These are phyloP conservation scores for Wickerhamomyces canadensis DNA, from an alignment of 805 yeast genomes.

Conservation along the genomic window DNA sequence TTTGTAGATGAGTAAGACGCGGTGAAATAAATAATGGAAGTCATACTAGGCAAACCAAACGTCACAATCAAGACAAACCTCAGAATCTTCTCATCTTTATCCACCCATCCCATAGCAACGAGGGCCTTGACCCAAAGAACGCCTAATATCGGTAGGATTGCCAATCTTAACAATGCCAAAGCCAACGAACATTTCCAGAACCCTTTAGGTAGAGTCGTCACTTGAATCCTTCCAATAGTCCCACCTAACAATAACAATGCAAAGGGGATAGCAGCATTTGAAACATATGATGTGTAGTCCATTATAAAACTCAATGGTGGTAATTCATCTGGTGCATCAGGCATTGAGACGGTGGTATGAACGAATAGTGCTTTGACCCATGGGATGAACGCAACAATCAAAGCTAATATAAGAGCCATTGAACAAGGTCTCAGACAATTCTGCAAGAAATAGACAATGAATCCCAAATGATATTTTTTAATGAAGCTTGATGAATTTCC, in stretches of 20 bases:
- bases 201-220: slow-evolving; percentile 48
- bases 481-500: slow-evolving; percentile 7
- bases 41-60: slow-evolving; percentile 80
- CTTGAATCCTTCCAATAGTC: slow-evolving; percentile 64
- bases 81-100: slow-evolving; percentile 37
- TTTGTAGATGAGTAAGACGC: slow-evolving; percentile 67
- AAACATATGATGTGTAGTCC: slow-evolving; percentile 73
- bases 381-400: slow-evolving; percentile 75
- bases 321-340: slow-evolving; percentile 71
- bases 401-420: slow-evolving; percentile 56
- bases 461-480: slow-evolving; percentile 23
- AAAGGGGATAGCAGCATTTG: slow-evolving; percentile 80
- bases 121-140: slow-evolving; percentile 56
- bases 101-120: slow-evolving; percentile 57
- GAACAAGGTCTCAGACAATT: slow-evolving; percentile 69
- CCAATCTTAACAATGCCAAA: slow-evolving; percentile 51
- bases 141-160: slow-evolving; percentile 73
- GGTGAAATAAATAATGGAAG: slow-evolving; percentile 78
- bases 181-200: slow-evolving; percentile 58
- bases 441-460: slow-evolving; percentile 30
- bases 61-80: slow-evolving; percentile 68
- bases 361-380: slow-evolving; percentile 72
- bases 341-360: slow-evolving; percentile 41
- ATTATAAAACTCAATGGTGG: slow-evolving; percentile 82
- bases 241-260: slow-evolving; percentile 81